phyloP scores from a whole-genome alignment of 2,329 filamentous ascomycete species.

The Alternaria novae-zelandiae region DNA sequence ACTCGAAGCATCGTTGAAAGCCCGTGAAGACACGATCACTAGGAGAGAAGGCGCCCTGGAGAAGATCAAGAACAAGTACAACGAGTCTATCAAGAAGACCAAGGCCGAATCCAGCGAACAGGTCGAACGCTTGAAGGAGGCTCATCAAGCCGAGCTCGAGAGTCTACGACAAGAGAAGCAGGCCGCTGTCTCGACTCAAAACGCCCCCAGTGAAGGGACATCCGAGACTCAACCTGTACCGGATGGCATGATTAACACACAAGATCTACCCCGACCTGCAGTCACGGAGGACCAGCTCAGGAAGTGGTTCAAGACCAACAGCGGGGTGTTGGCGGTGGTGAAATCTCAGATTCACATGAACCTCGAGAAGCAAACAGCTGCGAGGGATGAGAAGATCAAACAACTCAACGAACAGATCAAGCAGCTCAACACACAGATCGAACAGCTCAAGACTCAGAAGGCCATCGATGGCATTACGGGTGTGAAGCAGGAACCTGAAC shows the following conservation, averaged over 20 bases:
- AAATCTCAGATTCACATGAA: conserved; percentile 16
- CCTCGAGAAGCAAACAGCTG: conserved; percentile 4
- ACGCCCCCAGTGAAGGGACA: conserved; percentile 5
- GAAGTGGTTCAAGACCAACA: conserved; percentile 14
- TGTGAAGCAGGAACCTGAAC: conserved; percentile 20
- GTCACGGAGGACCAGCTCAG: conserved; percentile 16
- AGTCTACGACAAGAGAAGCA: conserved; percentile 26
- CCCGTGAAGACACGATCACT: conserved; percentile 23
- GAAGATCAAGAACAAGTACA: conserved; percentile 60
- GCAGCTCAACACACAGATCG: conserved; percentile 16
- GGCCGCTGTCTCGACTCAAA: neutral
- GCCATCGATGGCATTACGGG: conserved; percentile 8
- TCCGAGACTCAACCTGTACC: conserved; percentile 4
- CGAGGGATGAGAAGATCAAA: conserved; percentile 2
- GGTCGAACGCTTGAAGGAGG: conserved; percentile 51
- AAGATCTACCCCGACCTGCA: conserved; percentile 16
- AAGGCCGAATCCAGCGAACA: conserved; percentile 37
- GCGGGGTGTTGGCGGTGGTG: conserved; percentile 8
- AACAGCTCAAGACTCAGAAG: conserved; percentile 20
- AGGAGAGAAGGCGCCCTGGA: conserved; percentile 32
- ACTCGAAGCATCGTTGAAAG: conserved; percentile 56
- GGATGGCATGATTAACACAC: conserved; percentile 32
- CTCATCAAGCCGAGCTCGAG: conserved; percentile 47
- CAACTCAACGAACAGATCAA: conserved; percentile 16
- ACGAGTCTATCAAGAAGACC: conserved; percentile 67